Conservation (phyloP, 345 rosid species). For the Nasturtium officinale region DNA sequence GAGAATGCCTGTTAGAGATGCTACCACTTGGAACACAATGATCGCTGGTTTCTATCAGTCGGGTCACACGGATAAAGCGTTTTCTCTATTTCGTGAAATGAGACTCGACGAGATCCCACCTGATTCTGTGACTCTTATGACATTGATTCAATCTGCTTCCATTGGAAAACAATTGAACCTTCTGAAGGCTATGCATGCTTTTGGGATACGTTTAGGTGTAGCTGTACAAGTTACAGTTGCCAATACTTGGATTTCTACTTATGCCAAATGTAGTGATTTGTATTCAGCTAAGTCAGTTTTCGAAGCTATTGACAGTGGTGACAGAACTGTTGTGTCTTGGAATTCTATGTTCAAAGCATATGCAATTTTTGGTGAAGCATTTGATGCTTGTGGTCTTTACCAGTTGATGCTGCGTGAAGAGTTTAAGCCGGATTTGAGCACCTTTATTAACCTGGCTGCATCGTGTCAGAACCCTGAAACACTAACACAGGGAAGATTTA, state of each 20-base stretch:
- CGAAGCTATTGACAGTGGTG: slow-evolving; percentile 44
- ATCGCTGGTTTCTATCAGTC: slow-evolving; percentile 53
- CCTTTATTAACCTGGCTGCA: slow-evolving; percentile 61
- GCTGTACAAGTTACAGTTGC: slow-evolving; percentile 55
- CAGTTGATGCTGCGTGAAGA: slow-evolving; percentile 56
- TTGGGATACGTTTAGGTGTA: slow-evolving; percentile 57
- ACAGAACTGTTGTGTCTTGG: slow-evolving; percentile 53
- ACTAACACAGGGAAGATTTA: slow-evolving; percentile 48
- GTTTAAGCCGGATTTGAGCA: slow-evolving; percentile 56
- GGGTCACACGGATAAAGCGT: slow-evolving; percentile 41
- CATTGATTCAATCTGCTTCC: slow-evolving; percentile 44
- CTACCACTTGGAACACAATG: slow-evolving; percentile 65
- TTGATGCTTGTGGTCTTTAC: slow-evolving; percentile 50
- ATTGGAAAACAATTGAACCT: slow-evolving; percentile 29
- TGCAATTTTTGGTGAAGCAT: slow-evolving; percentile 41
- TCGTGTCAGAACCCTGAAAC: slow-evolving; percentile 49
- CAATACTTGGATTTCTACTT: slow-evolving; percentile 62
- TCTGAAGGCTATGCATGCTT: slow-evolving; percentile 52
- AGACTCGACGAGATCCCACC: slow-evolving; percentile 45
- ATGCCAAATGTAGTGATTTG: slow-evolving; percentile 64
- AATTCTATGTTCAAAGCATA: slow-evolving; percentile 72
- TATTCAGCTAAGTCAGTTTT: slow-evolving; percentile 54
- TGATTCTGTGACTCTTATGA: slow-evolving; percentile 63
- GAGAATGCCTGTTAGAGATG: slow-evolving; percentile 58
- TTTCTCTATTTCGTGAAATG: slow-evolving; percentile 51